phyloP scores from a whole-genome alignment of 805 yeast species.

The Kazachstania taianensis region DNA sequence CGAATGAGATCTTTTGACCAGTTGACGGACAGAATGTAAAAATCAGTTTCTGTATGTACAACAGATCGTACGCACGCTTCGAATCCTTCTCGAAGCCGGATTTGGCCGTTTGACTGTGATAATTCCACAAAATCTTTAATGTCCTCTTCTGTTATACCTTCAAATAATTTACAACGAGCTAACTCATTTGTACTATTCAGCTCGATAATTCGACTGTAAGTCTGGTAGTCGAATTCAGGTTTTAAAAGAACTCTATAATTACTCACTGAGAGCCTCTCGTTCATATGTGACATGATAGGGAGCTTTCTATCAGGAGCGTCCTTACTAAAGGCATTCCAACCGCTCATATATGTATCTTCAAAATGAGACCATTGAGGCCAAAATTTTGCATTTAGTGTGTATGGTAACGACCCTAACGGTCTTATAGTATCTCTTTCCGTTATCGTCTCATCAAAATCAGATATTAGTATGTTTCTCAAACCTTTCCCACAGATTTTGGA shows the following conservation, averaged over 20 bases:
- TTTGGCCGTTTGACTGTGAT: neutral
- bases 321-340: slow-evolving; percentile 6
- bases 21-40: slow-evolving; percentile 23
- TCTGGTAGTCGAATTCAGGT: slow-evolving; percentile 15
- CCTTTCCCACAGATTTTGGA: no score
- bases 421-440: slow-evolving; percentile 23
- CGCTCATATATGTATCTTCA: slow-evolving; percentile 15
- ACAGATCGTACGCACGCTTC: slow-evolving; percentile 5
- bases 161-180: slow-evolving; percentile 11
- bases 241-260: slow-evolving; percentile 11
- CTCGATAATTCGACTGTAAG: slow-evolving; percentile 13
- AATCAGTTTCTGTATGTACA: slow-evolving; percentile 3
- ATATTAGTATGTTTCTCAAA: slow-evolving; percentile 13
- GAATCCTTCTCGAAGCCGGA: slow-evolving; percentile 13
- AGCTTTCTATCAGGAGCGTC: slow-evolving; percentile 6
- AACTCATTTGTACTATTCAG: slow-evolving; percentile 19
- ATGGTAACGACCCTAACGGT: slow-evolving; percentile 18
- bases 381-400: slow-evolving; percentile 9
- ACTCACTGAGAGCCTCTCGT: neutral
- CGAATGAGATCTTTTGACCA: slow-evolving; percentile 26
- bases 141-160: slow-evolving; percentile 11
- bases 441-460: slow-evolving; percentile 29
- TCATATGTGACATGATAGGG: slow-evolving; percentile 7
- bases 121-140: slow-evolving; percentile 8
- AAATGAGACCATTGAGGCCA: slow-evolving; percentile 23